Base-by-base conservation (phyloP, 2,329 filamentous ascomycete species). In the Colletotrichum zoysiae region DNA sequence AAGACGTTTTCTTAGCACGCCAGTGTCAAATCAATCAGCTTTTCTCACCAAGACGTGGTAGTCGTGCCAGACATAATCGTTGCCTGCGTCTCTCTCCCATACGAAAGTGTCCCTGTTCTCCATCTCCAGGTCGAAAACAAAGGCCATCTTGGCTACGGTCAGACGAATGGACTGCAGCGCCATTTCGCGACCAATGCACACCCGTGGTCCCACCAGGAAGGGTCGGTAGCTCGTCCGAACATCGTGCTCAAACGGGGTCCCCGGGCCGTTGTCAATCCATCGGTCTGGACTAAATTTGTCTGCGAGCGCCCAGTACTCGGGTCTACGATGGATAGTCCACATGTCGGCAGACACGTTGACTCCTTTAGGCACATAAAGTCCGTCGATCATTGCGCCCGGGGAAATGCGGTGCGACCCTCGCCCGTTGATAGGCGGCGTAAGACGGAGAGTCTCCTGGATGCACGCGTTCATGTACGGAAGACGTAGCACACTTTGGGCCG, bases 401-500 rank as follows among this genome's bases (percentile, higher is more conserved):
- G 60, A 51, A 1, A 69, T 59, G 23, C 66, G 60, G 38, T 69
- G 66, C 3, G 51, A 58, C 2, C 66, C 66, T 8, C 53, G 66
- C 1, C 67, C 67, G 46, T 70, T 70, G 0, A 85, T 87, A 1
- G 87, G 83, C 2, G 87, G 87, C 70, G 85, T 87, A 33, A 90
- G 77, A 8, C 88, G 83, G n/a, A 90, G 79, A 0, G 84, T 80
- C 77, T 91, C 88, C 73, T 88, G 86, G 71, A 89, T 82, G 35
- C 88, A 83, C 42, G 87, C 87, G 6, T 80, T 81, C 3, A 67
- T 30, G 23, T 65, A 68, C 1, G 71, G 64, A 2, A 68, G 68
- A 0, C 30, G 61, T 16, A 70, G 61, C 1, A 70, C 67, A 4
- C 44, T 55, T 18, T 51, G 61, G 1, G 44, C 53, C 3, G 61